Percentiles rank a stretch among this genome's conserved stretches.
These are phyloP conservation scores for Zopfia rhizophila DNA, from an alignment of 2,329 filamentous ascomycete species.

Conservation along the genomic window DNA sequence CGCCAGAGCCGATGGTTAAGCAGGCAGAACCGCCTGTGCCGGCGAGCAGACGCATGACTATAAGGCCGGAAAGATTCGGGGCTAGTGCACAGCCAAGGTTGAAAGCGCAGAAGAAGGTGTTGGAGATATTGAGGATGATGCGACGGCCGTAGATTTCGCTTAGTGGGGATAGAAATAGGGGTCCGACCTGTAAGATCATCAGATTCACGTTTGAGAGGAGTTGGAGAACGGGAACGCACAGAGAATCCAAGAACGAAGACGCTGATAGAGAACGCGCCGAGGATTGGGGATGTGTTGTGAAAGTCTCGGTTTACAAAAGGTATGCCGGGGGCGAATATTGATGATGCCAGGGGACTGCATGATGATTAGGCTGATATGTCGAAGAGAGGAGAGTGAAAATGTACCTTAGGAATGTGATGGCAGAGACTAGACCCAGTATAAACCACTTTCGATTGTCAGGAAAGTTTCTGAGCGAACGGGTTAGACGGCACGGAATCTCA, in stretches of 20 bases:
- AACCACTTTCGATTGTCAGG: slow-evolving; percentile 37
- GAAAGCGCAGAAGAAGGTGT: slow-evolving; percentile 63
- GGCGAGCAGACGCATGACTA: slow-evolving; percentile 46
- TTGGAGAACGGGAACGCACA: slow-evolving; percentile 18
- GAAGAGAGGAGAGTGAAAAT: neutral
- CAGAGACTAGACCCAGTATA: slow-evolving; percentile 37
- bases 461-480: slow-evolving; percentile 36
- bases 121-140: slow-evolving; percentile 48
- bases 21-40: slow-evolving; percentile 44
- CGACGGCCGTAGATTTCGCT: slow-evolving; percentile 48
- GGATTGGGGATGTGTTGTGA: slow-evolving; percentile 41
- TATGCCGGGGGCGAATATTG: slow-evolving; percentile 49
- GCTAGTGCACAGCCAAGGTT: slow-evolving; percentile 56
- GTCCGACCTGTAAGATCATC: slow-evolving; percentile 30
- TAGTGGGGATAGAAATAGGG: slow-evolving; percentile 46
- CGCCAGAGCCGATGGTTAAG: slow-evolving; percentile 48
- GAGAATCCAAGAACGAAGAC: slow-evolving; percentile 50
- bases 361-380: too few species aligned
- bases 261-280: slow-evolving; percentile 45
- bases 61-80: slow-evolving; percentile 45
- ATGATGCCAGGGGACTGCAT: slow-evolving; percentile 45
- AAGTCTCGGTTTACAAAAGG: slow-evolving; percentile 44
- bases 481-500: neutral
- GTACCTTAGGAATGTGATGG: slow-evolving; percentile 42
- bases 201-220: neutral